Evolutionary conservation across 2,329 filamentous ascomycete species (phyloP).

Genomic region (Hypoxylon sp.): DNA sequence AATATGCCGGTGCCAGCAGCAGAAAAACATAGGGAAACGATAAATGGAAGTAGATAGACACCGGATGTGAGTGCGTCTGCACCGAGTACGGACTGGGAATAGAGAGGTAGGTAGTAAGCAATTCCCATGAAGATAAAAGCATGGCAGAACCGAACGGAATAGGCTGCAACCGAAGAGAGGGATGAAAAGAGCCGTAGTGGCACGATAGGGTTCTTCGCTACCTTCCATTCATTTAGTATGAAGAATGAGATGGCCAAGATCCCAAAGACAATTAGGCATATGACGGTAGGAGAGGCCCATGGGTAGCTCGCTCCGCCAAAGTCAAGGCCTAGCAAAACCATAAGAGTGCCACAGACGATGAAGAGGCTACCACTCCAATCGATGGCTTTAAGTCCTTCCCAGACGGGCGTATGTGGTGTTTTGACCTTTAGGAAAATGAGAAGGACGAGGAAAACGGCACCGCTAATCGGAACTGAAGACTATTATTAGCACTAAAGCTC

Average conservation of each 20-base stretch:
- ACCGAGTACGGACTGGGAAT: slow-evolving; percentile 75
- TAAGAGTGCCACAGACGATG: slow-evolving; percentile 68
- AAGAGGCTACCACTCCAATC: slow-evolving; percentile 64
- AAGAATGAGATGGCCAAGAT: slow-evolving; percentile 62
- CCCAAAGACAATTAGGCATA: slow-evolving; percentile 66
- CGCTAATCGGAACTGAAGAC: slow-evolving; percentile 49
- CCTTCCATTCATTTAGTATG: slow-evolving; percentile 70
- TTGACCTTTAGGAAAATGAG: slow-evolving; percentile 68
- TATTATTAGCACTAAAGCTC: background rate
- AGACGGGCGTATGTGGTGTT: slow-evolving; percentile 66
- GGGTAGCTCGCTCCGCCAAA: slow-evolving; percentile 64
- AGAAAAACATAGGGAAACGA: slow-evolving; percentile 59
- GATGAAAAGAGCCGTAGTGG: slow-evolving; percentile 71
- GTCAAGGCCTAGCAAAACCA: slow-evolving; percentile 71
- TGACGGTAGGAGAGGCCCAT: slow-evolving; percentile 64
- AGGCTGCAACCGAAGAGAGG: slow-evolving; percentile 66
- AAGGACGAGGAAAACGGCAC: slow-evolving; percentile 62
- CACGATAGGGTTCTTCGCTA: slow-evolving; percentile 76
- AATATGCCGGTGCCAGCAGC: slow-evolving; percentile 54
- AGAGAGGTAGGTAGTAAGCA: slow-evolving; percentile 79
- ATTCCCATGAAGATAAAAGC: slow-evolving; percentile 71
- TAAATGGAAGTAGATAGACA: slow-evolving; percentile 72
- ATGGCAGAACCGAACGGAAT: slow-evolving; percentile 61
- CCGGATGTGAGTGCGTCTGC: slow-evolving; percentile 71
- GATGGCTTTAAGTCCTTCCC: slow-evolving; percentile 64